A percentile compares a stretch with the other conserved stretches of the same genome.
Evolutionary conservation across 164 flowering plant genomes (phyloP).

Genomic region (Kingdonia uniflora): DNA sequence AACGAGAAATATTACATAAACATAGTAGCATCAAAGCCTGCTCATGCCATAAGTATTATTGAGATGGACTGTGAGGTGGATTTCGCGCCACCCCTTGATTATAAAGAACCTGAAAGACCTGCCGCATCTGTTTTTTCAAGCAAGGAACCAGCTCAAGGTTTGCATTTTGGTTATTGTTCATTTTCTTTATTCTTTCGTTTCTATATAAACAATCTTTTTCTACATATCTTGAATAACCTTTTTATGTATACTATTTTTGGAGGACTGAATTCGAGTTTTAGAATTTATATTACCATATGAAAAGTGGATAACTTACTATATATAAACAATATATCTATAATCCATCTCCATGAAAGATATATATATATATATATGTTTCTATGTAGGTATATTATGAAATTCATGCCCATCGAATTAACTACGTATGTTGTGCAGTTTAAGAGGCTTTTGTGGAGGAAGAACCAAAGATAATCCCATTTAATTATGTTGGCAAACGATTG

Average conservation of each 20-base stretch:
- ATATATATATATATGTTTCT: too few species aligned
- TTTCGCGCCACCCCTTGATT: constrained; percentile 97
- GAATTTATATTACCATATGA: too few species aligned
- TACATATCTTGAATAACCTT: too few species aligned
- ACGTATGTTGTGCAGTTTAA: constrained; percentile 27
- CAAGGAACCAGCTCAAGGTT: constrained; percentile 44
- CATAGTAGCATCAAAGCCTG: constrained; percentile 80
- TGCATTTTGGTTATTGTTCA: too few species aligned
- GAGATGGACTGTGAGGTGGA: constrained; percentile 99
- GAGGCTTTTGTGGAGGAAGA: constrained; percentile 43
- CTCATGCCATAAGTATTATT: constrained; percentile 72
- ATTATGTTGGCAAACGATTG: constrained; percentile 71
- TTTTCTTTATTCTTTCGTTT: too few species aligned
- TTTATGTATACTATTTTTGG: too few species aligned
- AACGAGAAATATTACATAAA: constrained; percentile 87
- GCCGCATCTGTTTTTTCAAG: constrained; percentile 30
- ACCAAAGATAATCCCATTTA: constrained; percentile 74
- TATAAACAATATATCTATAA: too few species aligned
- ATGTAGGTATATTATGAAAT: too few species aligned
- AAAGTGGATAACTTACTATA: too few species aligned
- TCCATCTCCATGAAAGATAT: too few species aligned
- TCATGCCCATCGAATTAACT: background rate
- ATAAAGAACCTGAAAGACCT: constrained; percentile 75
- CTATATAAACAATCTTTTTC: too few species aligned
- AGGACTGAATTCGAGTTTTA: too few species aligned